Percentiles rank a stretch among this genome's conserved stretches.
Evolutionary conservation across 331 rosid species (phyloP).

Genomic region (Arachis monticola): DNA sequence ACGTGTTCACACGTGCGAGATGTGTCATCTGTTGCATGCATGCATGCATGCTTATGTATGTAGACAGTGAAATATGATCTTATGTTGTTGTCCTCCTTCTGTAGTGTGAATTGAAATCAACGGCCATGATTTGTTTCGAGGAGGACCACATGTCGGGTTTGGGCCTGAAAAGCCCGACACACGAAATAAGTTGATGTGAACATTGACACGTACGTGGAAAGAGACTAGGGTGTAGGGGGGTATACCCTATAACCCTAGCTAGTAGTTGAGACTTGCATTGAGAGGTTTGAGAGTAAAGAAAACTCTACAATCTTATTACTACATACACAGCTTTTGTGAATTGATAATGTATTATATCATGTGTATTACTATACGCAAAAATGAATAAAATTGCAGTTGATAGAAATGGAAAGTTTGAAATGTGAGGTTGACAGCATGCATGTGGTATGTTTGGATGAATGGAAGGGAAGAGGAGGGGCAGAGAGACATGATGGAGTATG

Average conservation of each 20-base stretch:
- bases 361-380: too few species aligned
- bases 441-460: conserved; percentile 18
- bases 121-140: conserved; percentile 30
- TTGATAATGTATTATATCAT: too few species aligned
- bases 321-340: too few species aligned
- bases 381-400: too few species aligned
- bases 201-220: conserved; percentile 5
- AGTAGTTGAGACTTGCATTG: background rate
- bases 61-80: conserved; percentile 22
- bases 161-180: conserved; percentile 57
- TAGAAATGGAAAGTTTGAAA: too few species aligned
- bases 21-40: conserved; percentile 30
- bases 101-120: background rate
- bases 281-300: background rate
- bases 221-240: background rate
- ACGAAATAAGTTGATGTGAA: background rate
- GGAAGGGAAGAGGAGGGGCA: too few species aligned
- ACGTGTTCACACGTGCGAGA: conserved; percentile 47
- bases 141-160: conserved; percentile 48
- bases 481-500: conserved; percentile 31
- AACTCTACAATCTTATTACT: background rate
- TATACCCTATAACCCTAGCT: background rate
- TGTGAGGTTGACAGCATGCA: conserved; percentile 16
- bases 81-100: background rate
- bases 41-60: background rate